Base-by-base conservation (phyloP, 306 rosid genomes). In the Datisca glomerata region DNA sequence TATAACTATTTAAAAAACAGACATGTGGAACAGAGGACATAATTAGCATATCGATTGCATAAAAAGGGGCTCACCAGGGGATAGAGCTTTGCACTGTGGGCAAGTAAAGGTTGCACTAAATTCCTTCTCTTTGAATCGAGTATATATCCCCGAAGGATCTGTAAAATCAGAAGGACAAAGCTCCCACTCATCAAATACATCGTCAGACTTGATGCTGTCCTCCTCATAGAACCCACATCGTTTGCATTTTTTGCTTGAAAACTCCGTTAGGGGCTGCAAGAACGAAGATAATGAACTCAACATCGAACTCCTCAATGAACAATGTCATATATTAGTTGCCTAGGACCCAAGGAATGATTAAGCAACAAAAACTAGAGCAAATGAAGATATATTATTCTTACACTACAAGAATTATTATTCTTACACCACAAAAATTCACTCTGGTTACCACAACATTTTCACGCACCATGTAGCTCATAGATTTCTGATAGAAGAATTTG, bases 171-270 rank as follows among this genome's bases (percentile, higher is more conserved):
- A 70, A 42, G 98, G 84, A 59, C 98, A 89, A 53, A 89, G 56
- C 63, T 89, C 98, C 95, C 93, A 84, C 53, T 89, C 98, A 0
- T 84, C 93, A 60, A 68, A 89, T 47, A 19, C 49, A 35, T 89
- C 91, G 45, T 84, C 93, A 7, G 73, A 24, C 34, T 63, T 55
- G 23, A 83, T 34, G 17, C 18, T 40, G 56, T 89, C 98, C 59
- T 68, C 16, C 74, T 89, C 98, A 40, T 80, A 89, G 55, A 89
- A 48, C 46, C 98, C 98, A 60, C 98, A 89, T 24, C 95, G 71
- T 68, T 80, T 89, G 69, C 98, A 89, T 56, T 84, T 89, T 53
- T 43, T 59, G 50, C 57, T 65, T 5, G 49, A 2, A 52, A 89
- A 63, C 34, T 72, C 56, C 14, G 93, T 83, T 56, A 89, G 51